These are phyloP conservation scores for Fimicolochytrium jonesii DNA, from an alignment of 192 early-diverging fungal genomes.

Conservation along the genomic window DNA sequence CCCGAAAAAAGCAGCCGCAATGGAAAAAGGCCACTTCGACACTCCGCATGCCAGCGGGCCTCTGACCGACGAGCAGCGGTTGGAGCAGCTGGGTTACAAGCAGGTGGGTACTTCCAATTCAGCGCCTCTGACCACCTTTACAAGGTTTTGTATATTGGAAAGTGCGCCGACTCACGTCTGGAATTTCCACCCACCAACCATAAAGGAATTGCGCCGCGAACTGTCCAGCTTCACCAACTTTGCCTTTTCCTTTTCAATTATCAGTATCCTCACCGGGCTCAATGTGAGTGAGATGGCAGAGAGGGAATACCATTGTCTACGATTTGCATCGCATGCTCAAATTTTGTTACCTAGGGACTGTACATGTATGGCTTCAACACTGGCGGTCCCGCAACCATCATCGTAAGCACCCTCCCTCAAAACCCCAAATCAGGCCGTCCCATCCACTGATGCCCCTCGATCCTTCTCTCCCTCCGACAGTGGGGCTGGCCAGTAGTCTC, in stretches of 20 bases:
- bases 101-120: too few relatives aligned
- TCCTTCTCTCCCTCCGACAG: not conserved
- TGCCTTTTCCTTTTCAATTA: constrained; percentile 20
- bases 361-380: constrained; percentile 9
- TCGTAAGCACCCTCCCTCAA: not conserved
- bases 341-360: not conserved
- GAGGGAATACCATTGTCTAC: too few relatives aligned
- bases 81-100: constrained; percentile 29
- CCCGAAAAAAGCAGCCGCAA: too few relatives aligned
- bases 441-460: not conserved
- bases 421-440: not conserved
- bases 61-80: constrained; percentile 23
- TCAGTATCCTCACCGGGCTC: constrained; percentile 11
- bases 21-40: too few relatives aligned
- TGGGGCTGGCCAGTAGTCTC: constrained; percentile 30
- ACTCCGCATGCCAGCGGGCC: too few relatives aligned
- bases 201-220: not conserved
- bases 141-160: too few relatives aligned
- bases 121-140: too few relatives aligned
- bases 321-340: too few relatives aligned
- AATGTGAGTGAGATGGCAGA: too few relatives aligned
- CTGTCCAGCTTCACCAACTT: constrained; percentile 18
- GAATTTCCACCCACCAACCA: not conserved
- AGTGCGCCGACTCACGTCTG: not conserved
- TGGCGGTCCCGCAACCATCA: constrained; percentile 25